Base-by-base conservation (phyloP, 805 yeast species). In the Naumovozyma castellii region DNA sequence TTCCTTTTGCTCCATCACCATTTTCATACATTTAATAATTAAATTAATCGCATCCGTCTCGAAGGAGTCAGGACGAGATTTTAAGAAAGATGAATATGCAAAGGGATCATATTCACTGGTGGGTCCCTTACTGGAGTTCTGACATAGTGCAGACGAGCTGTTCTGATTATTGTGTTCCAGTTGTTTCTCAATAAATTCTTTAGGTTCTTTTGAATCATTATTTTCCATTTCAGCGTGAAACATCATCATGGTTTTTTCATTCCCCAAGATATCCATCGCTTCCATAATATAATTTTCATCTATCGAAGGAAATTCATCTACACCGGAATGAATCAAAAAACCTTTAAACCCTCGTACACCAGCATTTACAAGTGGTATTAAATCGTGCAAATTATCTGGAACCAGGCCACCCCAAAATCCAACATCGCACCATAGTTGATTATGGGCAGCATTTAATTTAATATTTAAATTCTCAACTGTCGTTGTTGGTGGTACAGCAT, bases 351-450 rank as follows among this genome's bases (percentile, higher is more conserved):
- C 97, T 34, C 95, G 70, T 5, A 90, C 96, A 36, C 97, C 97
- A 45, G 84, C 78, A 42, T 77, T 64, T 43, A 87, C 78, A 53
- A 88, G 69, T 0, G 95, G 95, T 17, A 71, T 66, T 47, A 88
- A 67, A 50, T 84, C 78, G 9, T 69, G 64, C 41, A 81, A 55
- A 59, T 88, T 88, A 44, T 70, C 72, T 5, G 97, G 97, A 31
- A 88, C 76, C 44, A 88, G 66, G 1, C 97, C 97, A 38, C 97
- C 97, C 97, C 97, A 90, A 58, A 90, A 87, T 0, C 87, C 97
- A 5, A 83, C 84, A 57, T 88, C 96, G 27, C 84, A 92, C 94
- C 94, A 88, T 42, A 85, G 73, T 61, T 88, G 82, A 40, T 78
- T 81, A 45, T 68, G 61, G 1, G 96, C 94, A 1, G 96, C 95